Conservation (phyloP, 768 basidiomycete species). For the Macrolepiota fuliginosa region DNA sequence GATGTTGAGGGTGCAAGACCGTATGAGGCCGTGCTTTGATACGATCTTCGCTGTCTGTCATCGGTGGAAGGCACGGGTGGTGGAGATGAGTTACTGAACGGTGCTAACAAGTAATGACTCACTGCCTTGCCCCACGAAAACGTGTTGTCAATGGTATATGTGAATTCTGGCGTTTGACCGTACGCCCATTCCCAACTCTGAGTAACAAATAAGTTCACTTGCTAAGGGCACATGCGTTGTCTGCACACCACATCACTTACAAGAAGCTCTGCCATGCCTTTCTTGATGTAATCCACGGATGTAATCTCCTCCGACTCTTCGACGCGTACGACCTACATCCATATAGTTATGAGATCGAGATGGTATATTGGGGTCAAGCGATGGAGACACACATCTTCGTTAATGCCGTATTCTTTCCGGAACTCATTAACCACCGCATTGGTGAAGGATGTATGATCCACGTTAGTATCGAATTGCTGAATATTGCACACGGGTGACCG, state of each 20-base stretch:
- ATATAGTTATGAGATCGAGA: not conserved
- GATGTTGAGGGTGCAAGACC: slow-evolving; percentile 38
- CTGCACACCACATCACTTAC: slow-evolving; percentile 34
- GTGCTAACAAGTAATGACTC: not conserved
- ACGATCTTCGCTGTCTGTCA: slow-evolving; percentile 44
- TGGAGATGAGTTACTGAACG: not conserved
- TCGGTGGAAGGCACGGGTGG: not conserved
- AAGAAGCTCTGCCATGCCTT: slow-evolving; percentile 71
- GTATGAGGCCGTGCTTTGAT: slow-evolving; percentile 67
- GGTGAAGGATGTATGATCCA: slow-evolving; percentile 72
- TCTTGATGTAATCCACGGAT: slow-evolving; percentile 56
- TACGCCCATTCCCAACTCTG: slow-evolving; percentile 94
- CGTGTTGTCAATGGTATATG: slow-evolving; percentile 45
- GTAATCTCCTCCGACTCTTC: slow-evolving; percentile 44
- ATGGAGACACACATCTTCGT: slow-evolving; percentile 26
- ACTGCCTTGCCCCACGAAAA: slow-evolving; percentile 46
- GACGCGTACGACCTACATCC: slow-evolving; percentile 35
- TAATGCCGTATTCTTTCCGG: slow-evolving; percentile 46
- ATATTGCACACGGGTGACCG: slow-evolving; percentile 92
- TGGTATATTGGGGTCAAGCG: not conserved
- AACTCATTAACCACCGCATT: slow-evolving; percentile 71
- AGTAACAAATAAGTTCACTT: not conserved
- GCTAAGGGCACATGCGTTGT: not conserved
- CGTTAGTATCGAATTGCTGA: slow-evolving; percentile 41
- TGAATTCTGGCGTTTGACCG: slow-evolving; percentile 94